These are phyloP conservation scores for Pelargonium citronellum DNA, from an alignment of 441 rosid genomes.

Conservation along the genomic window DNA sequence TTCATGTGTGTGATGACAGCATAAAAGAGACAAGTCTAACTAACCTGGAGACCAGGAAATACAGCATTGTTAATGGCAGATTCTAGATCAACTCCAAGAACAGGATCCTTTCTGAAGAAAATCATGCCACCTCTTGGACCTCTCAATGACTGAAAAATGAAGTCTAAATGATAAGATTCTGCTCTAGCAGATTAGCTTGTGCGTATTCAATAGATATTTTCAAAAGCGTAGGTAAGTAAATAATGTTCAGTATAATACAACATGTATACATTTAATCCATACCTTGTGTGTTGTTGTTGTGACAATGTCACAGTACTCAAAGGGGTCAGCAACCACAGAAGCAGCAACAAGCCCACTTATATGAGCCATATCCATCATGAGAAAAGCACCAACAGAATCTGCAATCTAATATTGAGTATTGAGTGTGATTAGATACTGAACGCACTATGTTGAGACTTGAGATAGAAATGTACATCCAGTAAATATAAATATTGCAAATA, in stretches of 20 bases:
- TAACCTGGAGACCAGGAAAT: constrained; percentile 21
- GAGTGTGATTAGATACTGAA: not conserved
- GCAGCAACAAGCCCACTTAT: constrained; percentile 29
- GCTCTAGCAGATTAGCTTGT: not conserved
- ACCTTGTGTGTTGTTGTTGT: constrained; percentile 28
- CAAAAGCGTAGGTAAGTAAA: not conserved
- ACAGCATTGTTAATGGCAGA: constrained; percentile 25
- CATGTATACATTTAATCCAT: not conserved
- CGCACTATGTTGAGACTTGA: too few relatives aligned
- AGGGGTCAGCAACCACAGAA: constrained; percentile 24
- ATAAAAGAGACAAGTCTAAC: not conserved
- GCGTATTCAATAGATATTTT: not conserved
- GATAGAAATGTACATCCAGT: not conserved
- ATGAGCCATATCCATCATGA: constrained; percentile 25
- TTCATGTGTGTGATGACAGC: too few relatives aligned
- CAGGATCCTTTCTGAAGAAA: constrained; percentile 26
- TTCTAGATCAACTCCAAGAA: constrained; percentile 19
- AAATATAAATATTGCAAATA: not conserved
- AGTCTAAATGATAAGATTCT: not conserved
- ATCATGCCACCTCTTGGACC: constrained; percentile 31
- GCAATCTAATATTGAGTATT: not conserved
- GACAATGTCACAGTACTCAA: constrained; percentile 27
- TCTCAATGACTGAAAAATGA: constrained; percentile 18
- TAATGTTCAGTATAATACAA: not conserved
- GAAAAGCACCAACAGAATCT: constrained; percentile 16